Percentiles rank a stretch among this genome's conserved stretches.
These are phyloP conservation scores for Picochlorum sp. DNA, from an alignment of 139 green algal species.

Conservation along the genomic window DNA sequence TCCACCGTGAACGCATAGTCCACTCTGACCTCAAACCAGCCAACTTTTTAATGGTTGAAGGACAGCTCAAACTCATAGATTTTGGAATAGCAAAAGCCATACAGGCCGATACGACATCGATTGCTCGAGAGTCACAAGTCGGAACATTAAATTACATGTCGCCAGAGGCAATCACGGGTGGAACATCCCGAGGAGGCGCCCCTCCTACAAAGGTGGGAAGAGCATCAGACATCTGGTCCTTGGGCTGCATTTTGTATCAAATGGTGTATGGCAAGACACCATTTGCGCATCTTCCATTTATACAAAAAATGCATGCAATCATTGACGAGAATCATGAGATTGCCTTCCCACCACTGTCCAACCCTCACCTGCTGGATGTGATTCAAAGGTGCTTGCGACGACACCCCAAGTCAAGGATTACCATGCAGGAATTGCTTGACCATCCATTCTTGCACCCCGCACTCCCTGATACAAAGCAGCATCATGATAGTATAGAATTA, in stretches of 20 bases:
- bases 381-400: conserved; percentile 80
- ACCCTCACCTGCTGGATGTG: conserved; percentile 57
- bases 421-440: conserved; percentile 79
- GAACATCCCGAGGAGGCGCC: conserved; percentile 57
- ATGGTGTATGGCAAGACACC: conserved; percentile 87
- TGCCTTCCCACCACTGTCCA: conserved; percentile 50
- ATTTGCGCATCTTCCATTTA: conserved; percentile 74
- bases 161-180: conserved; percentile 86
- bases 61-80: conserved; percentile 96
- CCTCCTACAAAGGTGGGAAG: conserved; percentile 69
- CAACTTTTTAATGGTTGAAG: conserved; percentile 95
- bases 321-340: conserved; percentile 60
- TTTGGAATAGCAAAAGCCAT: conserved; percentile 97
- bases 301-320: conserved; percentile 93
- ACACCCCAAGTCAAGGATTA: conserved; percentile 67
- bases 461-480: neutral
- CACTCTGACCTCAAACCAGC: conserved; percentile 95
- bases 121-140: conserved; percentile 82
- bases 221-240: conserved; percentile 86
- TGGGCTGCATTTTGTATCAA: conserved; percentile 97
- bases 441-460: conserved; percentile 76
- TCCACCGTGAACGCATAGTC: conserved; percentile 90
- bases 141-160: conserved; percentile 99
- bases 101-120: conserved; percentile 80
- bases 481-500: conserved; percentile 22